Percentiles rank a stretch among this genome's conserved stretches.
Conservation (phyloP, 2,329 filamentous ascomycete genomes). For the Pestalotiopsis sp. region DNA sequence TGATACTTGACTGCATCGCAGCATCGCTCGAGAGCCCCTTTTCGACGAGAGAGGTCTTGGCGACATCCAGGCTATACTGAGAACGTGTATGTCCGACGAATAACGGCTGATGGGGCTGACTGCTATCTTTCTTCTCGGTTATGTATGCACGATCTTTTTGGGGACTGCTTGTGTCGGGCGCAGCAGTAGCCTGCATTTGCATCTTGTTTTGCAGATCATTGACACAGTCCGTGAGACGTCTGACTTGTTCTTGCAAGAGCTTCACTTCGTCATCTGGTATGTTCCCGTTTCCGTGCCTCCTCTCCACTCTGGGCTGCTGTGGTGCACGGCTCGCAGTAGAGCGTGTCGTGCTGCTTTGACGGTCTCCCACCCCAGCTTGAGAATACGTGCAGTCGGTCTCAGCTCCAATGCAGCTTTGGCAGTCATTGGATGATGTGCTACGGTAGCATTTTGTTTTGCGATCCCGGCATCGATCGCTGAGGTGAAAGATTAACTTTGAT, state of each 20-base stretch:
- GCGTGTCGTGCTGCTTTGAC: not conserved
- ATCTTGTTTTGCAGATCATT: not conserved
- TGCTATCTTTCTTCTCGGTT: not conserved
- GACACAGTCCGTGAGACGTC: not conserved
- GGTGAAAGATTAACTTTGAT: not conserved
- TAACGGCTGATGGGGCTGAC: not conserved
- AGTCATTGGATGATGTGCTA: not conserved
- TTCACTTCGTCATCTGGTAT: not conserved
- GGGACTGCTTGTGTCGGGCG: not conserved
- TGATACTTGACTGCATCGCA: not conserved
- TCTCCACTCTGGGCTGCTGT: not conserved
- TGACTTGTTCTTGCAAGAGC: not conserved
- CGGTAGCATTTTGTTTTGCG: constrained; percentile 2
- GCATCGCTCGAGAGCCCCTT: not conserved
- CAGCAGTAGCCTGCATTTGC: not conserved
- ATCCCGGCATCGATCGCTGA: not conserved
- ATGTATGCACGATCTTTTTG: not conserved
- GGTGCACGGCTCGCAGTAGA: not conserved
- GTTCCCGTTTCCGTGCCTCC: not conserved
- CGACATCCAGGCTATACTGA: not conserved
- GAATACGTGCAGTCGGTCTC: not conserved
- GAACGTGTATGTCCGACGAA: not conserved
- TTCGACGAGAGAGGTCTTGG: not conserved
- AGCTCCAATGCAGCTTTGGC: not conserved
- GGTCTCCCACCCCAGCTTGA: not conserved